Base-by-base conservation (phyloP, 1,139 yeast species). In the Insectozyma bohioensis region DNA sequence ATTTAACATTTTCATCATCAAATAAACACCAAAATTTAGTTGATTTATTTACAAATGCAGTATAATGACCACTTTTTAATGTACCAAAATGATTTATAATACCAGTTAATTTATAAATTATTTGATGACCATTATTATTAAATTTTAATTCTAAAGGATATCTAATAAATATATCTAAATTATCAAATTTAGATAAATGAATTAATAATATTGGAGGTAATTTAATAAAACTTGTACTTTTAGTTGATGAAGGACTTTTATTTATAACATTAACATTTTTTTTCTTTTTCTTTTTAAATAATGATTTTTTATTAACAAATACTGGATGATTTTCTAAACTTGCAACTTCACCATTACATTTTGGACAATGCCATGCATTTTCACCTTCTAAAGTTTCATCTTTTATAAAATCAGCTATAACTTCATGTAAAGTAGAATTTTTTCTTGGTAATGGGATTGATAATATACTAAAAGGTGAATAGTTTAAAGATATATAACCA, bases 351-450 rank as follows among this genome's bases (percentile, higher is more conserved):
- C 65, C 61, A 27, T 72, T 65, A 60, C 94, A 84, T 35, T 71
- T 70, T 2, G 92, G 86, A 58, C 94, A 84, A 41, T 75, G 69
- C 94, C 94, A 84, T 6, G 85, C 83, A 54, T 84, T 81, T 19
- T 82, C 88, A 12, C 85, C 87, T 8, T 76, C 71, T 33, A 84
- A 57, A 1, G 79, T 56, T 53, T 84, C 94, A 39, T 83, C 85
- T 40, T 74, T 74, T 1, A 84, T 80, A 51, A 78, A 83, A 52
- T 80, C 72, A 28, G 73, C 66, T 12, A 70, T 67, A 5, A 63
- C 43, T 20, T 48, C 46, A 10, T 24, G 21, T 28, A 28, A 12
- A 18, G 46, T 47, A 11, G 33, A 34, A 23, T 46, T 42, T 11
- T 57, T 58, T 13, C 28, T 25, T 0, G 90, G 90, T 17, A 83